phyloP scores from a whole-genome alignment of 176 grass and related monocot species.

The Carex scoparia region DNA sequence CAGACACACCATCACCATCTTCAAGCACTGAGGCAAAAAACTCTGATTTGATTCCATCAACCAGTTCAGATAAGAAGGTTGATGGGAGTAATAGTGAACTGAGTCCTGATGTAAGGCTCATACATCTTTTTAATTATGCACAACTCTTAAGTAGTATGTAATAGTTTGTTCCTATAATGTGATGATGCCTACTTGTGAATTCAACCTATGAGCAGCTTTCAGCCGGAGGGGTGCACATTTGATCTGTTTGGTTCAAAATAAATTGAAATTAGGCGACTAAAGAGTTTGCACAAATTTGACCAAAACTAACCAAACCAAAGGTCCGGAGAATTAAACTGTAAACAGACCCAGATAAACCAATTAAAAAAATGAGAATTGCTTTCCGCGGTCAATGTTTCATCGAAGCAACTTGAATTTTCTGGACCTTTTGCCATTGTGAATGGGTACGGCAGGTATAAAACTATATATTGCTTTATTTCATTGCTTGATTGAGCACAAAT shows the following conservation, averaged over 20 bases:
- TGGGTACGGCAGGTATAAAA: not conserved
- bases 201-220: not conserved
- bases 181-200: not conserved
- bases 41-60: conserved; percentile 26
- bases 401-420: not conserved
- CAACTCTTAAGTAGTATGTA: not conserved
- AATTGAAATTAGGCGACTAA: not conserved
- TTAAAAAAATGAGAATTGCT: conserved; percentile 1
- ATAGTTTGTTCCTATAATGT: not conserved
- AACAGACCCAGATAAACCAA: not conserved
- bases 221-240: not conserved
- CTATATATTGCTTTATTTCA: not conserved
- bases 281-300: not conserved
- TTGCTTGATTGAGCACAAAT: not conserved
- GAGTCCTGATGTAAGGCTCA: conserved; percentile 36
- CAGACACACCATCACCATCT: conserved; percentile 43
- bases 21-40: conserved; percentile 31
- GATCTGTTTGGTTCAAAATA: not conserved
- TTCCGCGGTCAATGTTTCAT: not conserved
- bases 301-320: not conserved
- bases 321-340: not conserved
- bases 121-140: conserved; percentile 13
- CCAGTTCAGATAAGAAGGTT: conserved; percentile 31
- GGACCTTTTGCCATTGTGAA: not conserved
- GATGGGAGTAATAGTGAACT: conserved; percentile 26